A percentile compares a stretch with the other conserved stretches of the same genome.
These are phyloP conservation scores for Leishmania amazonensis DNA, from an alignment of 208 protist genomes.

Conservation along the genomic window DNA sequence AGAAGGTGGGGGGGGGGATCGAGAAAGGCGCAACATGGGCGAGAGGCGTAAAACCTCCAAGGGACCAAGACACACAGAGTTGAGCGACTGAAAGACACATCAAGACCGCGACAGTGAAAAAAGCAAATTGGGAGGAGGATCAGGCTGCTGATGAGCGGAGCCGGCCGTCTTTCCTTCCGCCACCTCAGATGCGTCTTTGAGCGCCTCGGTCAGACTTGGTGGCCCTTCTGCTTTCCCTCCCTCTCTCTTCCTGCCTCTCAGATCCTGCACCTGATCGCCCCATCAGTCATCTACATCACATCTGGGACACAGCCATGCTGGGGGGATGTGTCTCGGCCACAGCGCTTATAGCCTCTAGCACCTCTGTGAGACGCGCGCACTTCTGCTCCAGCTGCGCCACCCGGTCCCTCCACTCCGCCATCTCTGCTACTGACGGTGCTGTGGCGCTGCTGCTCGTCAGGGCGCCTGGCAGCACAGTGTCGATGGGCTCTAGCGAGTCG, in stretches of 20 bases:
- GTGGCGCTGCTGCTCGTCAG: background rate
- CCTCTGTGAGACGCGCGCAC: conserved; percentile 34
- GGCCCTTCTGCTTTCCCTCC: background rate
- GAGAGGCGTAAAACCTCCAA: background rate
- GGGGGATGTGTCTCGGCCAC: conserved; percentile 47
- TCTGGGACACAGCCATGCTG: conserved; percentile 49
- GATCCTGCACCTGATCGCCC: background rate
- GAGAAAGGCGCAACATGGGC: background rate
- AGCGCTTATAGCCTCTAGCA: conserved; percentile 49
- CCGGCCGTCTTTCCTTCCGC: background rate
- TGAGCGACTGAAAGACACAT: background rate
- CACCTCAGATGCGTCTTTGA: background rate
- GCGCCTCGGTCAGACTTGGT: background rate
- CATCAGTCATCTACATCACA: conserved; percentile 1
- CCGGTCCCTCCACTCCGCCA: conserved; percentile 27
- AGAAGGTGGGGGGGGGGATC: background rate
- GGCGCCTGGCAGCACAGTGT: background rate
- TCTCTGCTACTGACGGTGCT: conserved; percentile 14
- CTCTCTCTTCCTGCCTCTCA: background rate
- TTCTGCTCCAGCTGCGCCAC: conserved; percentile 43
- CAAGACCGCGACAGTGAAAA: background rate
- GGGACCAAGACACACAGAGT: background rate
- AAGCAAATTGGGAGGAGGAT: background rate
- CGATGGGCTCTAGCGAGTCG: conserved; percentile 25
- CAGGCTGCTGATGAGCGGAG: background rate